A percentile compares a stretch with the other conserved stretches of the same genome.
Conservation (phyloP, 2,329 filamentous ascomycete genomes). For the Botrytis elliptica region DNA sequence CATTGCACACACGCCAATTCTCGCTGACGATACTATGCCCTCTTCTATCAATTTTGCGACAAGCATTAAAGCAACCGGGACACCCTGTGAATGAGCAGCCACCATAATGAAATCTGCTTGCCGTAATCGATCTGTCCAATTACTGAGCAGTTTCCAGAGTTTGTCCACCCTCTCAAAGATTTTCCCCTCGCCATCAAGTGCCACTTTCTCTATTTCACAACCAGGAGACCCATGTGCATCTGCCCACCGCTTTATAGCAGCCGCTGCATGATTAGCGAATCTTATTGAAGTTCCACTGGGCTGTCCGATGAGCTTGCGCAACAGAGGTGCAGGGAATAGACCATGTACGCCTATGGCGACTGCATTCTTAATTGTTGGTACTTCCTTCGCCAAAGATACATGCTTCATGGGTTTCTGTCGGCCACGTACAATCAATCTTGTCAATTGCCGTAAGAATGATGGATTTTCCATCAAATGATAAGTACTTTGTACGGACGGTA, state of each 20-base stretch:
- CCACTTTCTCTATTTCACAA: constrained; percentile 86
- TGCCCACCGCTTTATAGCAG: constrained; percentile 81
- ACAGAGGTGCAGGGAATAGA: constrained; percentile 81
- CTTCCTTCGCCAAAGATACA: constrained; percentile 67
- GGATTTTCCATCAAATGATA: constrained; percentile 67
- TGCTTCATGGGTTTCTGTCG: constrained; percentile 62
- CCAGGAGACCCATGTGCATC: constrained; percentile 69
- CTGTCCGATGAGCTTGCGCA: constrained; percentile 89
- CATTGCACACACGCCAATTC: constrained; percentile 83
- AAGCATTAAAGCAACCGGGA: constrained; percentile 89
- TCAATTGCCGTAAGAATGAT: constrained; percentile 67
- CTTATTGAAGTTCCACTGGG: constrained; percentile 93
- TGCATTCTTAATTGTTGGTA: constrained; percentile 75
- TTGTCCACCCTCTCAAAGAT: constrained; percentile 87
- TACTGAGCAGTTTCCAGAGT: constrained; percentile 89
- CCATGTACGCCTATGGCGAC: constrained; percentile 94
- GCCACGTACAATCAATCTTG: constrained; percentile 55
- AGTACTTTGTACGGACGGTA: constrained; percentile 68
- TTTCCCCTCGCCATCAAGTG: constrained; percentile 90
- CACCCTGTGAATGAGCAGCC: constrained; percentile 94
- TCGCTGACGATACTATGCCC: constrained; percentile 73
- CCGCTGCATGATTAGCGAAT: constrained; percentile 84
- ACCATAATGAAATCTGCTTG: constrained; percentile 85
- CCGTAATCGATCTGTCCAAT: constrained; percentile 90
- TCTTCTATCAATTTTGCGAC: constrained; percentile 90